A percentile compares a stretch with the other conserved stretches of the same genome.
Evolutionary conservation across 2,329 filamentous ascomycete genomes (phyloP).

Genomic region (Teratosphaeria destructans): DNA sequence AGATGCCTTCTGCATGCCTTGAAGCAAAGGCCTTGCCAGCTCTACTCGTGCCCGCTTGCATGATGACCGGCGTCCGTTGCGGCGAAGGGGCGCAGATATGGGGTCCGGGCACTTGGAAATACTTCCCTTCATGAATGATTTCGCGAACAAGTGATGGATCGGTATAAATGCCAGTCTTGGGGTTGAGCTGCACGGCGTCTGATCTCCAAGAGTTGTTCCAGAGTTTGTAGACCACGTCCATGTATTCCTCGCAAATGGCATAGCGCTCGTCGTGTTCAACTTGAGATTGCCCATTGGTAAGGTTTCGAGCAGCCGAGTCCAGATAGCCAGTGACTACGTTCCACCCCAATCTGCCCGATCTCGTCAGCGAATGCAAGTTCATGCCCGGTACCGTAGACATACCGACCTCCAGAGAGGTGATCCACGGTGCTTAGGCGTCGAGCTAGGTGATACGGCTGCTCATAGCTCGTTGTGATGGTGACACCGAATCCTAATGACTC

Average conservation of each 20-base stretch:
- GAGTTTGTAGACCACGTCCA: slow-evolving; percentile 52
- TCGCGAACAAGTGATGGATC: slow-evolving; percentile 49
- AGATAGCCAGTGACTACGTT: slow-evolving; percentile 58
- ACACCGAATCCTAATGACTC: slow-evolving; percentile 54
- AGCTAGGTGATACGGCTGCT: slow-evolving; percentile 51
- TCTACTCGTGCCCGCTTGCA: slow-evolving; percentile 60
- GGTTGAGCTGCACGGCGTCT: slow-evolving; percentile 46
- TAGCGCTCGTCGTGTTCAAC: slow-evolving; percentile 54
- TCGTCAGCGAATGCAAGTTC: neutral
- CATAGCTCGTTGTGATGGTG: slow-evolving; percentile 53
- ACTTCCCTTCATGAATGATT: slow-evolving; percentile 50
- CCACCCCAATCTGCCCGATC: slow-evolving; percentile 51
- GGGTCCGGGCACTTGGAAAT: slow-evolving; percentile 28
- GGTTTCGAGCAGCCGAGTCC: slow-evolving; percentile 52
- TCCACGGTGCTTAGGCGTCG: slow-evolving; percentile 54
- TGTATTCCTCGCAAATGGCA: slow-evolving; percentile 51
- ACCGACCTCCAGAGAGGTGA: slow-evolving; percentile 46
- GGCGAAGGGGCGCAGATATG: slow-evolving; percentile 35
- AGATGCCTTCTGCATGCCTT: slow-evolving; percentile 61
- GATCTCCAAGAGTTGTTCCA: slow-evolving; percentile 46
- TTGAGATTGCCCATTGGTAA: slow-evolving; percentile 46
- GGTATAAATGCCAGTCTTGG: slow-evolving; percentile 45
- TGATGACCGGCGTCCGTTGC: slow-evolving; percentile 41
- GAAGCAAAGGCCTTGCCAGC: slow-evolving; percentile 58
- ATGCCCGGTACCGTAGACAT: neutral